phyloP scores from a whole-genome alignment of 2,329 filamentous ascomycete genomes.

The Clonostachys chloroleuca region DNA sequence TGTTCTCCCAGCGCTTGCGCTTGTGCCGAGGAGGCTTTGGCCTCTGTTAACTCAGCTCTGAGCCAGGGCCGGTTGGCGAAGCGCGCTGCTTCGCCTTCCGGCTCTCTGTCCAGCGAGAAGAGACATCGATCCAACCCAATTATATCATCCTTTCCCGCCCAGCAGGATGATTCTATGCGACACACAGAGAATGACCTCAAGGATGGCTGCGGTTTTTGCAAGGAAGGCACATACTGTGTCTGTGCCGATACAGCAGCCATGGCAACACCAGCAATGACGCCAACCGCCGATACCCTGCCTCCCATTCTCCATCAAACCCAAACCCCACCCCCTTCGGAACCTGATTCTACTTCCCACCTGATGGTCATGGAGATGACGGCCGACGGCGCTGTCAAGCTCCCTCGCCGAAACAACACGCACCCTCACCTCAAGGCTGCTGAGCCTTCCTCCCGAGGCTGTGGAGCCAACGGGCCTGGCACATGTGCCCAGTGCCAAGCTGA shows the following conservation, averaged over 20 bases:
- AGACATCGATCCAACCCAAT: constrained; percentile 41
- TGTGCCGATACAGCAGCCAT: constrained; percentile 60
- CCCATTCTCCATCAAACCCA: constrained; percentile 42
- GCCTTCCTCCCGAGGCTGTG: constrained; percentile 35
- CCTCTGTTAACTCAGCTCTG: constrained; percentile 20
- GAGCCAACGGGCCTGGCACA: constrained; percentile 69
- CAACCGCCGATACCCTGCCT: constrained; percentile 30
- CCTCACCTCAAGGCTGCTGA: constrained; percentile 17
- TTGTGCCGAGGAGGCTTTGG: constrained; percentile 55
- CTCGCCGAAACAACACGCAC: constrained; percentile 24
- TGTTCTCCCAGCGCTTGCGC: constrained; percentile 52
- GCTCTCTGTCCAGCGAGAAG: constrained; percentile 44
- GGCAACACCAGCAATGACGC: constrained; percentile 30
- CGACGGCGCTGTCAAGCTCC: constrained; percentile 57
- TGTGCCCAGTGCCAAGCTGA: constrained; percentile 76
- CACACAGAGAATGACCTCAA: constrained; percentile 19
- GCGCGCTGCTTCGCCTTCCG: constrained; percentile 41
- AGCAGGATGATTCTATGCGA: background rate
- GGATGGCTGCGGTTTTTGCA: constrained; percentile 79
- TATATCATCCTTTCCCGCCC: background rate
- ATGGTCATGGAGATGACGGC: constrained; percentile 55
- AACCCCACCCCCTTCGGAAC: constrained; percentile 57
- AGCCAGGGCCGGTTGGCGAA: constrained; percentile 26
- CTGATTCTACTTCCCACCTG: constrained; percentile 43
- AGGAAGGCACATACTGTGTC: constrained; percentile 76